Conservation (phyloP, 2,329 filamentous ascomycete species). For the Penicillium oxalicum region DNA sequence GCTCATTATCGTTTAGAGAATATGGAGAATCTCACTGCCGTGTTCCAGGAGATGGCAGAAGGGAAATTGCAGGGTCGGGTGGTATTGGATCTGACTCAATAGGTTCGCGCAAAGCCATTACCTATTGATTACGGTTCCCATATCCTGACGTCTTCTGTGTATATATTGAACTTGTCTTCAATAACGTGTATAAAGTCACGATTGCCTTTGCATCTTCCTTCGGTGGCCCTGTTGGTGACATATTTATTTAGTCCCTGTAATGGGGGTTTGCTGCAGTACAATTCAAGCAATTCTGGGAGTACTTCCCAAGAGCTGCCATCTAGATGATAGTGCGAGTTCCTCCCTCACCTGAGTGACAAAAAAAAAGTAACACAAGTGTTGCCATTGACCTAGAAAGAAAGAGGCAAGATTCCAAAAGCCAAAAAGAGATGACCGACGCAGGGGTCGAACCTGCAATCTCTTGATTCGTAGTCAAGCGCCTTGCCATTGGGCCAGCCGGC, state of each 20-base stretch:
- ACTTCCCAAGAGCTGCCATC: no score
- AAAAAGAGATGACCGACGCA: conserved; percentile 32
- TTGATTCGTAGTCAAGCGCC: conserved; percentile 50
- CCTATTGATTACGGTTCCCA: background rate
- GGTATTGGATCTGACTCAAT: conserved; percentile 37
- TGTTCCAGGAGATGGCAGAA: conserved; percentile 42
- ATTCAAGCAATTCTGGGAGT: no score
- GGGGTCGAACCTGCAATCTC: conserved; percentile 46
- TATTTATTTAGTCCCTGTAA: no score
- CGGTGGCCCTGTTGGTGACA: no score
- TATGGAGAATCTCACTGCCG: conserved; percentile 43
- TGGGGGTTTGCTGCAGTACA: no score
- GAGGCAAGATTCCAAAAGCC: background rate
- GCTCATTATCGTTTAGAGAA: conserved; percentile 40
- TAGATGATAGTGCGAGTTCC: no score
- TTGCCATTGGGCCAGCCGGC: conserved; percentile 45
- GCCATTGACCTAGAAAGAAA: background rate
- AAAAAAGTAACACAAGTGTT: background rate
- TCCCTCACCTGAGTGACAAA: no score
- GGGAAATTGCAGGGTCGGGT: conserved; percentile 43
- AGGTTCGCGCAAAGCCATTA: background rate
- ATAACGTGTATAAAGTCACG: background rate
- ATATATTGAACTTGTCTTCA: background rate
- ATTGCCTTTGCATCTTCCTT: no score
- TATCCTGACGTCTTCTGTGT: background rate